Evolutionary conservation across 1,284 basidiomycete species (phyloP).

Genomic region (Trametes hirsuta): DNA sequence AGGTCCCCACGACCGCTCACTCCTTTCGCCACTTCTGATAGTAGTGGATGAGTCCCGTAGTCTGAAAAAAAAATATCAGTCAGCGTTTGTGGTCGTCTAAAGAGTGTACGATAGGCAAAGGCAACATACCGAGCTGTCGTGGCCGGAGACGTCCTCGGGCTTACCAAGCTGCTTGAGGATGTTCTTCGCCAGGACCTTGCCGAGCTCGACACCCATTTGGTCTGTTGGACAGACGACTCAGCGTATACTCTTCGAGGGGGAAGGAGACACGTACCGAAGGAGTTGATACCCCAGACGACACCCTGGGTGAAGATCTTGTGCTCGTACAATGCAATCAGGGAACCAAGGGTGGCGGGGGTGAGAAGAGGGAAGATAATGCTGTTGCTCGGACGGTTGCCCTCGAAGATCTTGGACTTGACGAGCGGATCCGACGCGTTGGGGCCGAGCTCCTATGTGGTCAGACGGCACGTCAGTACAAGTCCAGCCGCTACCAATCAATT

Average conservation of each 20-base stretch:
- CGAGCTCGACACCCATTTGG: slow-evolving; percentile 96
- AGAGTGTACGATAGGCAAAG: not conserved
- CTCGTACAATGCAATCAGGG: slow-evolving; percentile 92
- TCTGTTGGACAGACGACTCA: slow-evolving; percentile 44
- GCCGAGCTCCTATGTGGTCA: slow-evolving; percentile 68
- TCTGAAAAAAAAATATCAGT: slow-evolving; percentile 48
- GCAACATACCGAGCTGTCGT: slow-evolving; percentile 85
- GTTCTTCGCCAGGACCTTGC: slow-evolving; percentile 95
- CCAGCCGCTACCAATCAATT: too few species aligned
- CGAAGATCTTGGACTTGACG: slow-evolving; percentile 97
- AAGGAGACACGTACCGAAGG: slow-evolving; percentile 66
- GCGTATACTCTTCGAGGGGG: not conserved
- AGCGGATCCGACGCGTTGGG: slow-evolving; percentile 78
- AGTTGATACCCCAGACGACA: slow-evolving; percentile 98
- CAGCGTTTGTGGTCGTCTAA: slow-evolving; percentile 9
- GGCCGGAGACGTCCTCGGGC: slow-evolving; percentile 85
- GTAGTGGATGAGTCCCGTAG: slow-evolving; percentile 92
- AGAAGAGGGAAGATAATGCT: slow-evolving; percentile 94
- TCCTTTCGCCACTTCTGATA: slow-evolving; percentile 88
- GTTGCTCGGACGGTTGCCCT: slow-evolving; percentile 97
- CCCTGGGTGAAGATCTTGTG: slow-evolving; percentile 99
- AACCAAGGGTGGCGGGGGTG: slow-evolving; percentile 88
- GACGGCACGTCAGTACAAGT: too few species aligned
- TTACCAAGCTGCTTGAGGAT: slow-evolving; percentile 87
- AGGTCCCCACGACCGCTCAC: slow-evolving; percentile 40